Conservation (phyloP, 176 grass and related monocot species). For the Phragmites australis region DNA sequence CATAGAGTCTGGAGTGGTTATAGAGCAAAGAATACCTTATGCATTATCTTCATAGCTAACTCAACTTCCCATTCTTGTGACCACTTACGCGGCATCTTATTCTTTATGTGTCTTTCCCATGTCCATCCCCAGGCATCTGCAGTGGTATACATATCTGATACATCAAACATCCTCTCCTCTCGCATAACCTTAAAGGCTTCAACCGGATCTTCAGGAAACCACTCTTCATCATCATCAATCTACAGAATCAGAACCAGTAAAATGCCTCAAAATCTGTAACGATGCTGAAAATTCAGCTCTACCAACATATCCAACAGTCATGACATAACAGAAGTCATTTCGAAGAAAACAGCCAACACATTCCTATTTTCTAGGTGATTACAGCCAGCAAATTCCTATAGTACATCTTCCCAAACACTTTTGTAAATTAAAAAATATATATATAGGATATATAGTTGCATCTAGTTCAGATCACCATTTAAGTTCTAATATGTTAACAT, state of each 20-base stretch:
- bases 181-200: slow-evolving; percentile 94
- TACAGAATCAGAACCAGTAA: slow-evolving; percentile 33
- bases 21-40: slow-evolving; percentile 55
- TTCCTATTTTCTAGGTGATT: neutral
- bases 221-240: slow-evolving; percentile 89
- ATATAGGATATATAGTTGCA: neutral
- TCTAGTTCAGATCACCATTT: neutral
- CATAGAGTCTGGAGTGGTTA: slow-evolving; percentile 1
- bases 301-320: slow-evolving; percentile 2
- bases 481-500: slow-evolving; percentile 4
- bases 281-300: neutral
- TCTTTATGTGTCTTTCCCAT: slow-evolving; percentile 90
- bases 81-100: slow-evolving; percentile 85
- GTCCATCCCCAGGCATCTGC: slow-evolving; percentile 98
- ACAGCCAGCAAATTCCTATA: neutral
- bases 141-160: slow-evolving; percentile 87
- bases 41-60: slow-evolving; percentile 89
- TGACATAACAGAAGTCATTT: slow-evolving; percentile 18
- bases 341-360: neutral
- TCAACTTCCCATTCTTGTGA: slow-evolving; percentile 99
- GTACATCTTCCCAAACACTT: slow-evolving; percentile 6
- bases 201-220: slow-evolving; percentile 84
- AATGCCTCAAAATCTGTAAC: slow-evolving; percentile 31
- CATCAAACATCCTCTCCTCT: slow-evolving; percentile 68
- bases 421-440: neutral